Percentiles rank a stretch among this genome's conserved stretches.
Conservation (phyloP, 257 asterid species). For the Capsicum chinense region DNA sequence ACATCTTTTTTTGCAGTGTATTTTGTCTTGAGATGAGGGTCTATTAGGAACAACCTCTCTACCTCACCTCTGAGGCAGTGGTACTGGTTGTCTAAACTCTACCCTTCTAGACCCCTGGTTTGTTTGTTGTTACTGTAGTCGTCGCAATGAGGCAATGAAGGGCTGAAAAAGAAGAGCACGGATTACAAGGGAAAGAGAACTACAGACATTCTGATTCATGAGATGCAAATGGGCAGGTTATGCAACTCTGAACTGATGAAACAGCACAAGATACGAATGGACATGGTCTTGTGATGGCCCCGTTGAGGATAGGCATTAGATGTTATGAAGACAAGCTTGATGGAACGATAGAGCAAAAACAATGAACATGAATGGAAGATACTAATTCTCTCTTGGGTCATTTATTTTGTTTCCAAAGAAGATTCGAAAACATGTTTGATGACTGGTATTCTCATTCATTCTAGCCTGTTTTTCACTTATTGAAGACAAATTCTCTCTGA, state of each 20-base stretch:
- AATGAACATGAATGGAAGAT: slow-evolving; percentile 4
- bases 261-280: neutral
- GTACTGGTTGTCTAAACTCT: too few species aligned
- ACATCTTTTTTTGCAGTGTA: too few species aligned
- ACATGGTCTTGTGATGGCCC: neutral
- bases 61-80: too few species aligned
- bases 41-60: too few species aligned
- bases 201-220: slow-evolving; percentile 47
- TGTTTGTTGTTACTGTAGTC: slow-evolving; percentile 52
- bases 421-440: neutral
- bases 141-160: slow-evolving; percentile 59
- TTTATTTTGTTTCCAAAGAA: neutral
- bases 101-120: slow-evolving; percentile 34
- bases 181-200: slow-evolving; percentile 58
- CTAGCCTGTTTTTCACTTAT: neutral
- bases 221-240: slow-evolving; percentile 46
- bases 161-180: slow-evolving; percentile 55
- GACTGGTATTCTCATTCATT: neutral
- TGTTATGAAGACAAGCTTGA: neutral
- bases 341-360: neutral
- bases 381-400: neutral
- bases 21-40: too few species aligned
- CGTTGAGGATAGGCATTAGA: neutral
- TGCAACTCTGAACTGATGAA: slow-evolving; percentile 51
- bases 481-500: neutral